Evolutionary conservation across 2,329 filamentous ascomycete genomes (phyloP).

Genomic region (Aspergillus terreus): DNA sequence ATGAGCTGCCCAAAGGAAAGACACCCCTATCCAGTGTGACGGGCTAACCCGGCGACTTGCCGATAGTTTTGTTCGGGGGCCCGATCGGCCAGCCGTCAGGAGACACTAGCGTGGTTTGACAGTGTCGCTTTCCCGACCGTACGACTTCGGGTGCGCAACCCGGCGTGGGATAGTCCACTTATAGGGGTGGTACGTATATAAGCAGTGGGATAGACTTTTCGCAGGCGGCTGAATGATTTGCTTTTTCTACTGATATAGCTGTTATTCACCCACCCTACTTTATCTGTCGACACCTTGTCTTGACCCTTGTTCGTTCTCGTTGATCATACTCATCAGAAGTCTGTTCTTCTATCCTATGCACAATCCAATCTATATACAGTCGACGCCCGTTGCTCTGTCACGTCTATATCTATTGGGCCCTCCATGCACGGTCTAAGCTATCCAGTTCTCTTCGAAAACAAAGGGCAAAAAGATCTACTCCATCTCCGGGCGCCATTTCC

Average conservation of each 20-base stretch:
- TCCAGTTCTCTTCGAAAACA: neutral
- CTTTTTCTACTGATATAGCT: neutral
- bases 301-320: no score
- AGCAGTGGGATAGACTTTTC: neutral
- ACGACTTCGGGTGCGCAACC: neutral
- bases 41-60: neutral
- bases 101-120: constrained; percentile 8
- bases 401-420: neutral
- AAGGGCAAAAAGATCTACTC: neutral
- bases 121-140: constrained; percentile 8
- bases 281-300: neutral
- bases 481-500: constrained; percentile 18
- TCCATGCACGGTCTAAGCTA: neutral
- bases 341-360: neutral
- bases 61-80: constrained; percentile 4
- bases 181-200: neutral
- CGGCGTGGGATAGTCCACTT: neutral
- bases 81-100: constrained; percentile 15
- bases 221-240: neutral
- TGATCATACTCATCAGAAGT: no score
- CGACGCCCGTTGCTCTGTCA: neutral
- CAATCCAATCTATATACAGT: neutral
- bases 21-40: neutral
- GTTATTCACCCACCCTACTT: neutral
- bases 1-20: neutral